Evolutionary conservation across 768 basidiomycete species (phyloP), one percentile per base, ranked within the genome.

Genomic region (Steccherinum ochraceum): DNA sequence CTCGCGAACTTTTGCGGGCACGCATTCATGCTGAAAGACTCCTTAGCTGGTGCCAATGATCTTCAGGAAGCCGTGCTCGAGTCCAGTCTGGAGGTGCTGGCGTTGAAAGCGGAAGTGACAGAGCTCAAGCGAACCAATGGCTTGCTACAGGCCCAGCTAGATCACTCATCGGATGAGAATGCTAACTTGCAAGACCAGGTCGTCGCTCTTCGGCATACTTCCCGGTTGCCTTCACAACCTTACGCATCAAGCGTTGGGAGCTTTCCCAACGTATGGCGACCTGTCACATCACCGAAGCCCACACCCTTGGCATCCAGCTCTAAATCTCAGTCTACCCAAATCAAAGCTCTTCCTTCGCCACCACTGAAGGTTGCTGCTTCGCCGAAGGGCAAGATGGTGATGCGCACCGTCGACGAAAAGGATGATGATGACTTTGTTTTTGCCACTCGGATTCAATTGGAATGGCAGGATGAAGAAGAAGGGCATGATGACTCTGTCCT

Each of bases 1-100:
- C 71, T 87, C 20, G 66, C 71, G 2, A 73, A 83, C 47, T 84
- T 73, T 56, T 83, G 81, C 0, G 82, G 77, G 0, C 78, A 86
- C 50, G 63, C 80, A 46, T 75, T 82, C 55, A 61, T 75, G 12
- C 68, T 76, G 1, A 67, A 59, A 18, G 53, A 59, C 20, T 48
- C 46, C 35, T 51, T 54, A 39, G 23, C 49, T 16, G 62, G 64
- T 13, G 40, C 61, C 21, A 48, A 53, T 3, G 56, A 58, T 4
- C 54, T 66, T 49, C 64, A 66, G 13, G 60, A 69, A 23, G 59
- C 71, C 2, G 54, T 81, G 12, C 54, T 80, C 25, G 74, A 78
- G 24, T 73, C 78, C 2, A 84, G 79, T 55, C 58, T 83, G 19
- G 63, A 65, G 4, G 69, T 78, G 19, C 57, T 67, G 2, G 69